phyloP scores from a whole-genome alignment of 2,329 filamentous ascomycete species.

The Neopestalotiopsis rosae region DNA sequence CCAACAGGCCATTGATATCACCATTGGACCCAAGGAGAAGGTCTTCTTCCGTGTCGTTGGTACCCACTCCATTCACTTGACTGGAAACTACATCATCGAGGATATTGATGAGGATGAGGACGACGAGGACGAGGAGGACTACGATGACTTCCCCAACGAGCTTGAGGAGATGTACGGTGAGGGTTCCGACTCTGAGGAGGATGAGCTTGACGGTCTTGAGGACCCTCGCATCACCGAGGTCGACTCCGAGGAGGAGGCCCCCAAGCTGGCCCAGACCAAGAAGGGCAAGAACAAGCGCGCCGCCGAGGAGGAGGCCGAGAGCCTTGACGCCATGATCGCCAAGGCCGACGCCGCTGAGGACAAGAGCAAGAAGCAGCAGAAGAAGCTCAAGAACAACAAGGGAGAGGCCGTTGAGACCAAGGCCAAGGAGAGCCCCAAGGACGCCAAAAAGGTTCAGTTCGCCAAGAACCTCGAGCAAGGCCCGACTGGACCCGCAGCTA shows the following conservation, averaged over 20 bases:
- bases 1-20: slow-evolving; percentile 95
- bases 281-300: slow-evolving; percentile 94
- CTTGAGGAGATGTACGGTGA: slow-evolving; percentile 75
- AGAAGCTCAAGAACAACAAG: slow-evolving; percentile 99
- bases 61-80: slow-evolving; percentile 89
- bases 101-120: slow-evolving; percentile 68
- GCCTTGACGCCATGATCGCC: slow-evolving; percentile 84
- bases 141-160: slow-evolving; percentile 83
- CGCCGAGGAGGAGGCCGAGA: slow-evolving; percentile 72
- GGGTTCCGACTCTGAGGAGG: slow-evolving; percentile 72
- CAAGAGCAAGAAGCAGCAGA: slow-evolving; percentile 94
- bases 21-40: slow-evolving; percentile 84
- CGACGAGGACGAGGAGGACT: slow-evolving; percentile 69
- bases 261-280: slow-evolving; percentile 62
- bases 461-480: slow-evolving; percentile 99
- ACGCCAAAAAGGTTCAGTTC: slow-evolving; percentile 97
- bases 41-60: slow-evolving; percentile 93
- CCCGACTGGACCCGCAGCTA: slow-evolving; percentile 73
- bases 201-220: slow-evolving; percentile 78
- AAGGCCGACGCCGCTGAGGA: slow-evolving; percentile 72
- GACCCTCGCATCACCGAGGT: slow-evolving; percentile 86
- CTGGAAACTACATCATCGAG: slow-evolving; percentile 91
- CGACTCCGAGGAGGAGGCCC: slow-evolving; percentile 75
- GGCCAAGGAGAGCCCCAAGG: slow-evolving; percentile 55
- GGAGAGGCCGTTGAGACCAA: slow-evolving; percentile 75